phyloP scores from a whole-genome alignment of 495 filamentous ascomycete species.

The Tuber melanosporum region DNA sequence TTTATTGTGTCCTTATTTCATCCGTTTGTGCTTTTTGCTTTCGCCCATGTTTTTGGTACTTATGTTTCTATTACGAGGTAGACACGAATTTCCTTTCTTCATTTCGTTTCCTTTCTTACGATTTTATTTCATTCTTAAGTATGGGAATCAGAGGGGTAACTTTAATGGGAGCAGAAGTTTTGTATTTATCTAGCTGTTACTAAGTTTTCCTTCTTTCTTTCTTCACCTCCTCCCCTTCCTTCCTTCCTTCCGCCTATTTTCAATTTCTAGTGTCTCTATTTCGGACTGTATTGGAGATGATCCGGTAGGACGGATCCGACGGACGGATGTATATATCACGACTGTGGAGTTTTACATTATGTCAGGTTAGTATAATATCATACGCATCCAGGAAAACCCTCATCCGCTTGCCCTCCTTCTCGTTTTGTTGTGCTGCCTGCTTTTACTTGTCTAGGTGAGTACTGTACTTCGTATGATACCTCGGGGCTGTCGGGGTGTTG shows the following conservation, averaged over 20 bases:
- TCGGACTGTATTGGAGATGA: neutral
- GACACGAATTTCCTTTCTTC: neutral
- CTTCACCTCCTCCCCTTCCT: neutral
- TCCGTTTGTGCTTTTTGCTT: conserved; percentile 19
- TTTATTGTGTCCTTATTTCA: conserved; percentile 12
- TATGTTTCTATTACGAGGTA: neutral
- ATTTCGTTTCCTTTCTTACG: neutral
- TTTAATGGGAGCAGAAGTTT: conserved; percentile 11
- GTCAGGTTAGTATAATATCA: neutral
- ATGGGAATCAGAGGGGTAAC: conserved; percentile 6
- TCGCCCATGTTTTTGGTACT: conserved; percentile 6
- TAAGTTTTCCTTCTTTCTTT: conserved; percentile 22
- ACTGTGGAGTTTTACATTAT: neutral
- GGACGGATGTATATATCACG: neutral
- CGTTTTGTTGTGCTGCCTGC: neutral
- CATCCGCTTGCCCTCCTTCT: neutral
- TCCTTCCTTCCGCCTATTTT: conserved; percentile 3
- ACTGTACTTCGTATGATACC: neutral
- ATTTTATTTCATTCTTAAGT: conserved; percentile 19
- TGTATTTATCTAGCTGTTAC: conserved; percentile 14
- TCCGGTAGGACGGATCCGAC: neutral
- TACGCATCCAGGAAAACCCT: neutral
- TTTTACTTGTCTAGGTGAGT: neutral
- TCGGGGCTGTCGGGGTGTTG: neutral
- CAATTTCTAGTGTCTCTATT: conserved; percentile 14